Evolutionary conservation across 768 basidiomycete species (phyloP).

Genomic region (Naganishia friedmannii): DNA sequence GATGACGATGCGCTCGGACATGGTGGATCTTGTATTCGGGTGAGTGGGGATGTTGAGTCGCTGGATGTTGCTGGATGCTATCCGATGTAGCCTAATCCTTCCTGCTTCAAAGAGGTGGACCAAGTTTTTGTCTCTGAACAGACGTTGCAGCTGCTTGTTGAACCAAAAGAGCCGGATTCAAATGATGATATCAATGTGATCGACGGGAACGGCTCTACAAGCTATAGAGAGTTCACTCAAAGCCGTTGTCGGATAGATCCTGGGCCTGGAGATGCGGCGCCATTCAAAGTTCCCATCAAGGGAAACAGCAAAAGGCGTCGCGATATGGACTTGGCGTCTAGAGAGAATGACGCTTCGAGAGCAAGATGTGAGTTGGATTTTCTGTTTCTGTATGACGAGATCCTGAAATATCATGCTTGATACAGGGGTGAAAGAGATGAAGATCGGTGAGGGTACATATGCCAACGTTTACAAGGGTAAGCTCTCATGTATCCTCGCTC

Average conservation of each 20-base stretch:
- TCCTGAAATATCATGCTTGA: background rate
- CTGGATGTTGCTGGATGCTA: no score
- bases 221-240: background rate
- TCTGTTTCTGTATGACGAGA: no score
- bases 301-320: background rate
- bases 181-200: constrained; percentile 15
- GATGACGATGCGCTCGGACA: constrained; percentile 20
- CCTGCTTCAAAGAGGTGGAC: background rate
- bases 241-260: no score
- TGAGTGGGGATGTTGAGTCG: background rate
- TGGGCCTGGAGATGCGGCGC: no score
- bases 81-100: background rate
- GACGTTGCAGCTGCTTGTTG: background rate
- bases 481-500: background rate
- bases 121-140: background rate
- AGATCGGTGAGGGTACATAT: constrained; percentile 73
- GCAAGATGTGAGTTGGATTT: constrained; percentile 20
- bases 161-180: background rate
- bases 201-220: background rate
- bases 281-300: background rate
- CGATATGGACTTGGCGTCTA: constrained; percentile 21
- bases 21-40: background rate
- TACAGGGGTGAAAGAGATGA: constrained; percentile 53
- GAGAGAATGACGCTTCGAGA: constrained; percentile 27
- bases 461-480: constrained; percentile 90